Evolutionary conservation across 2,329 filamentous ascomycete species (phyloP), one percentile per base, ranked within the genome.

Genomic region (Ascochyta koolunga): DNA sequence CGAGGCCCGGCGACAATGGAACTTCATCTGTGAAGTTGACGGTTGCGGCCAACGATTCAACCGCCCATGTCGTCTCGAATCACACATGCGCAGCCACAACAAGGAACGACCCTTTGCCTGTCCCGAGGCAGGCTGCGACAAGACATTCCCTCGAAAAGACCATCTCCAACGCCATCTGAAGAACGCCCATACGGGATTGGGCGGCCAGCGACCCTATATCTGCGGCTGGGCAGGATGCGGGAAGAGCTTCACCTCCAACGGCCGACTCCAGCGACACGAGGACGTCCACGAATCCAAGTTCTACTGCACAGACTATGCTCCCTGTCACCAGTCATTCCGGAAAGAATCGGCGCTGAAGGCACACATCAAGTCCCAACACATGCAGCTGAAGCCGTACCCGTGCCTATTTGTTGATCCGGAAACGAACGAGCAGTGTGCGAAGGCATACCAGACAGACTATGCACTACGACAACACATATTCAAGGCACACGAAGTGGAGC

Each of bases 121-220:
- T 69, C 78, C 81, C 2, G 83, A 88, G 58, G 77, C 82, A 5
- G 86, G 77, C 36, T 98, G 93, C 70, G 84, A 86, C 66, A 97
- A 96, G 78, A 84, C 87, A 36, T 98, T 96, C 71, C 84, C 91
- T 13, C 90, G 95, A 58, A 86, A 91, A 61, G 93, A 93, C 65
- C 92, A 97, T 76, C 81, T 97, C 16, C 87, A 89, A 55, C 88
- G 92, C 61, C 93, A 98, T 72, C 77, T 96, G 68, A 92, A 93
- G 70, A 89, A 89, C 50, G 87, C 88, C 10, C 93, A 97, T 72
- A 88, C 84, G 18, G 64, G 68, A 9, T 55, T 58, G 3, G 80
- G 86, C 49, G 83, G 60, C 13, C 59, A 91, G 60, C 83, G 88
- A 54, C 83, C 86, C 40, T 88, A 91, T 71, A 74, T 83, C 22